Conservation (phyloP, 768 basidiomycete species). For the Roridomyces roridus region DNA sequence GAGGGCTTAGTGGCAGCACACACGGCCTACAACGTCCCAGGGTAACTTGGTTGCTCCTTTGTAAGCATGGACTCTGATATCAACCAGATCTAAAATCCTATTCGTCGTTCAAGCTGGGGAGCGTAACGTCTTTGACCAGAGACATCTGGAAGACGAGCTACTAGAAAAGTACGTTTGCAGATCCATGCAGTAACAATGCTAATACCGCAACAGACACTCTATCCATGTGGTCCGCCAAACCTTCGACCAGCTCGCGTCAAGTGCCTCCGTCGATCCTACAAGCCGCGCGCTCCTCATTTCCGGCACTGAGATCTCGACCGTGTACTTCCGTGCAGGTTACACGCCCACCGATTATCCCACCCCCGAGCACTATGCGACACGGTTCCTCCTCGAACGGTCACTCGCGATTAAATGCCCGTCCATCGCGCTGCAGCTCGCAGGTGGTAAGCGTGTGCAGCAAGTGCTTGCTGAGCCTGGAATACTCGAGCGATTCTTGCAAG, state of each 20-base stretch:
- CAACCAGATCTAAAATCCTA: conserved; percentile 59
- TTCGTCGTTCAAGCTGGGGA: conserved; percentile 92
- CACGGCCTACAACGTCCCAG: conserved; percentile 64
- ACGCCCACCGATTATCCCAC: conserved; percentile 81
- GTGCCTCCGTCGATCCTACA: conserved; percentile 59
- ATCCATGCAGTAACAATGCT: neutral
- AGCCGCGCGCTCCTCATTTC: conserved; percentile 51
- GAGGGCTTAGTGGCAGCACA: conserved; percentile 84
- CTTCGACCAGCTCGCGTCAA: conserved; percentile 66
- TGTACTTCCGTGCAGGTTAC: conserved; percentile 94
- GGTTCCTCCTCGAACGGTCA: conserved; percentile 81
- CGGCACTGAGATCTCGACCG: conserved; percentile 73
- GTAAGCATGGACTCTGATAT: neutral
- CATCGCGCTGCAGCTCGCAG: conserved; percentile 91
- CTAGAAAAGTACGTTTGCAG: conserved; percentile 64
- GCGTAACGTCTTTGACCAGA: conserved; percentile 95
- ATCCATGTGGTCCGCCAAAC: conserved; percentile 81
- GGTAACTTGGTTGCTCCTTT: conserved; percentile 42
- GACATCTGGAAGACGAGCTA: conserved; percentile 86
- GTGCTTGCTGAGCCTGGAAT: conserved; percentile 76
- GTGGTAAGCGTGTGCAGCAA: conserved; percentile 95
- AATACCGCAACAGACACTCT: conserved; percentile 55
- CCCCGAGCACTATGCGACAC: conserved; percentile 67
- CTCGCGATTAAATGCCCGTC: conserved; percentile 92
- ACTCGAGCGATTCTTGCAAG: conserved; percentile 82